Evolutionary conservation across 192 early-diverging fungal genomes (phyloP), one percentile per base, ranked within the genome.

Genomic region (Kickxella alabastrina): DNA sequence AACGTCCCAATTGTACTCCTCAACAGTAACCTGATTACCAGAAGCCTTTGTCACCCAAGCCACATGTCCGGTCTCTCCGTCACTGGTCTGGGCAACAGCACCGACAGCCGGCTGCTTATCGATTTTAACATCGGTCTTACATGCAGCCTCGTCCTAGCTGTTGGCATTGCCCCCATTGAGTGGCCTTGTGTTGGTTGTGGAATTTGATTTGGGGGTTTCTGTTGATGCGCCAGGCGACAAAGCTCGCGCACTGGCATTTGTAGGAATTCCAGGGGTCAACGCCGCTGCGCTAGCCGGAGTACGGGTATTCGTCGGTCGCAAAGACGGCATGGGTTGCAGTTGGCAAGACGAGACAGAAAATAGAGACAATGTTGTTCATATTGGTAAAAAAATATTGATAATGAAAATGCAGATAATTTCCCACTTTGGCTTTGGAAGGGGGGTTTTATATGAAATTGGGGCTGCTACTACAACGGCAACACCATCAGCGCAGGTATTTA

Each of bases 211-310:
- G 65, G 21, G 68, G 60, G 1, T 56, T 52, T 32, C 43, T 56
- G 72, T 75, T 75, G 55, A 75, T 75, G 23, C 65, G 71, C 54
- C 61, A 64, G 3, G 65, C 72, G 10, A 62, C 71, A 57, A 66
- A 65, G 43, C 59, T 59, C 25, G 70, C 57, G 59, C 63, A 66
- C 55, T 74, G 70, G 54, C 70, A 66, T 52, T 57, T 66, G 51
- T 34, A 62, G 59, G 57, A 67, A 19, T 23, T 47, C 71, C 64
- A 67, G 2, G 58, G 63, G 6, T 66, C 64, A 10, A 62, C 28
- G 9, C 57, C 62, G 7, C 39, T 10, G 51, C 65, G 57, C 29
- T 25, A 26, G 8, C 26, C 43, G n/a, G 12, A 12, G 43, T 44
- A 44, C 10, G 43, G 35, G 21, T 54, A 54, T 4, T 54, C 52